A percentile compares a stretch with the other conserved stretches of the same genome.
Conservation (phyloP, 164 flowering plant species). For the Buxus sempervirens region DNA sequence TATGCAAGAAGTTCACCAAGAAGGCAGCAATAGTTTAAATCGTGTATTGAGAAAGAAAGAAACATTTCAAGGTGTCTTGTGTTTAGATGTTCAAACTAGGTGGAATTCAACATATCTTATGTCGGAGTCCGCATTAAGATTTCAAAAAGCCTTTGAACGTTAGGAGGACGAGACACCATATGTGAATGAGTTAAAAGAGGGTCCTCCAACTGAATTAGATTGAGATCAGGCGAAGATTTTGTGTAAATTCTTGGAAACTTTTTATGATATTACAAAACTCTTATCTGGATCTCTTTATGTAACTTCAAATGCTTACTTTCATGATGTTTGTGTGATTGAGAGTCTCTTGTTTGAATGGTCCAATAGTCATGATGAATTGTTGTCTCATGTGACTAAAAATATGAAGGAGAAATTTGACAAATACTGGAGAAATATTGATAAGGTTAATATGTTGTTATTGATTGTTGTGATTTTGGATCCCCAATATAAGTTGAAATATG, state of each 20-base stretch:
- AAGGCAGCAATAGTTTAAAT: constrained; percentile 4
- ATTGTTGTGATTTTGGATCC: constrained; percentile 2
- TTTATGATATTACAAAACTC: constrained; percentile 4
- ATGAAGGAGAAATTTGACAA: background rate
- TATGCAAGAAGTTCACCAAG: constrained; percentile 13
- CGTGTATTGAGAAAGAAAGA: background rate
- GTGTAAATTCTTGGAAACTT: background rate
- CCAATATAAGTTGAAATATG: background rate
- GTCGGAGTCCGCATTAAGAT: background rate
- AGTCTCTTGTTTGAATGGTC: background rate
- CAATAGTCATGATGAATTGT: background rate
- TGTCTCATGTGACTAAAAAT: background rate
- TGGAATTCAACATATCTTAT: constrained; percentile 14
- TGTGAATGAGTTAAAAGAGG: background rate
- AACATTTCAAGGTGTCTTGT: background rate
- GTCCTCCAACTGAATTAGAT: background rate
- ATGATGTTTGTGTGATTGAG: background rate
- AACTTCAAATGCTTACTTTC: background rate
- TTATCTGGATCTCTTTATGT: background rate
- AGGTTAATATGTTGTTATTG: constrained; percentile 9
- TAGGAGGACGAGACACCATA: background rate
- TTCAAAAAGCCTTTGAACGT: constrained; percentile 7
- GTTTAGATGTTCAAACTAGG: constrained; percentile 14
- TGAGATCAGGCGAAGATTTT: background rate
- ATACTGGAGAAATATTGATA: constrained; percentile 12